Percentiles rank a stretch among this genome's conserved stretches.
phyloP scores from a whole-genome alignment of 305 asterid species.

The Galium porrigens region DNA sequence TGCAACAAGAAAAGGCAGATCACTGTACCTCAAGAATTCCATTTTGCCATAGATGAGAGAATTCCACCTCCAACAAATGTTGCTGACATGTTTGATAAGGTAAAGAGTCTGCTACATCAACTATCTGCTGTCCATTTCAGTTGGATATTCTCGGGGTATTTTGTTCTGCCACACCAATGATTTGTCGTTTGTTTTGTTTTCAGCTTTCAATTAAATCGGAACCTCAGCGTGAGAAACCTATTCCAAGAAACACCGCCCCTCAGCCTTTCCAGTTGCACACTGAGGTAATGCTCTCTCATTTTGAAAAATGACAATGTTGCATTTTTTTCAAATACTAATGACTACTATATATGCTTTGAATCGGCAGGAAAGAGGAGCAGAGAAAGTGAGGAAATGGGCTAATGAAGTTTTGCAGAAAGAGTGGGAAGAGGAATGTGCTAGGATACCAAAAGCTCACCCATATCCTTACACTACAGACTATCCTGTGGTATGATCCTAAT shows the following conservation, averaged over 20 bases:
- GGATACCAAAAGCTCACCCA: conserved; percentile 66
- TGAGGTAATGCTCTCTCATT: conserved; percentile 40
- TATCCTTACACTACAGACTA: conserved; percentile 91
- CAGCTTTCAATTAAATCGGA: conserved; percentile 72
- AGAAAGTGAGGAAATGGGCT: conserved; percentile 50
- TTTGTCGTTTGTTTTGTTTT: conserved; percentile 3
- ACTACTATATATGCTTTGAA: neutral
- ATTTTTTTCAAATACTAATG: neutral
- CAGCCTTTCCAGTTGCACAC: conserved; percentile 79
- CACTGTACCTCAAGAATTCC: conserved; percentile 71
- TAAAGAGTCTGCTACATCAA: conserved; percentile 2
- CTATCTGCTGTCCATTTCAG: neutral
- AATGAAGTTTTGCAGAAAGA: conserved; percentile 54
- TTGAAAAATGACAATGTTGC: neutral
- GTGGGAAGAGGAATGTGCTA: conserved; percentile 64
- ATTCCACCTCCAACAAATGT: conserved; percentile 60
- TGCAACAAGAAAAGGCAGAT: conserved; percentile 62
- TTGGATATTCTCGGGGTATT: neutral
- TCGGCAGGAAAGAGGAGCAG: conserved; percentile 68
- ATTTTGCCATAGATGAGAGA: conserved; percentile 69
- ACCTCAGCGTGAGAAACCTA: conserved; percentile 44
- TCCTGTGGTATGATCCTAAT: conserved; percentile 49
- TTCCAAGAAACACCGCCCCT: conserved; percentile 51
- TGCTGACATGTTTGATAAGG: conserved; percentile 71
- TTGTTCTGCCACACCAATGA: neutral